phyloP scores from a whole-genome alignment of 345 rosid species.

The Rhodamnia rubescens region DNA sequence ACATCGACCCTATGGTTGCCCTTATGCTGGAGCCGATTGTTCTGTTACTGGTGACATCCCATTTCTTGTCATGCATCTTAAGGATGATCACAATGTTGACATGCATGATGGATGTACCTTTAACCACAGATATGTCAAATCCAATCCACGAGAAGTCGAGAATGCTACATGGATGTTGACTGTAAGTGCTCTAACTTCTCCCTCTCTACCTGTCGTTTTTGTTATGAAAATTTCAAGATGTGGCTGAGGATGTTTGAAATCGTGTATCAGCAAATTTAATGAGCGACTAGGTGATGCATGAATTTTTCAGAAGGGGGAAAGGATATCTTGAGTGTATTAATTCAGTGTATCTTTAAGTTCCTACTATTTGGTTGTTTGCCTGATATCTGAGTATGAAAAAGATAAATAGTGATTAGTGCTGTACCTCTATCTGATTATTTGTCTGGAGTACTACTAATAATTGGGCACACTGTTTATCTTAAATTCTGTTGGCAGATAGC shows the following conservation, averaged over 20 bases:
- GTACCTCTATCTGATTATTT: neutral
- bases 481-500: neutral
- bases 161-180: conserved; percentile 98
- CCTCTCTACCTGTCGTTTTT: neutral
- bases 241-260: neutral
- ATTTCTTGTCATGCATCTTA: conserved; percentile 57
- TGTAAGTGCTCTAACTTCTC: conserved; percentile 25
- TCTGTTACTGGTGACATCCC: conserved; percentile 71
- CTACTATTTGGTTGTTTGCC: neutral
- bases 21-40: conserved; percentile 87
- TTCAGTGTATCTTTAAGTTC: neutral
- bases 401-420: neutral
- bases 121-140: conserved; percentile 81
- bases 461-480: neutral
- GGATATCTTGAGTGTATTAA: neutral
- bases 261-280: neutral
- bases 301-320: neutral
- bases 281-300: neutral
- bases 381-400: neutral
- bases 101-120: conserved; percentile 83
- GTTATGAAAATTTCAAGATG: neutral
- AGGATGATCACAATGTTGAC: conserved; percentile 85
- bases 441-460: neutral
- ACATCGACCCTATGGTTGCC: conserved; percentile 67
- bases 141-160: conserved; percentile 81